Base-by-base conservation (phyloP, 352 stramenopile genomes). In the Phytopythium aichiense region DNA sequence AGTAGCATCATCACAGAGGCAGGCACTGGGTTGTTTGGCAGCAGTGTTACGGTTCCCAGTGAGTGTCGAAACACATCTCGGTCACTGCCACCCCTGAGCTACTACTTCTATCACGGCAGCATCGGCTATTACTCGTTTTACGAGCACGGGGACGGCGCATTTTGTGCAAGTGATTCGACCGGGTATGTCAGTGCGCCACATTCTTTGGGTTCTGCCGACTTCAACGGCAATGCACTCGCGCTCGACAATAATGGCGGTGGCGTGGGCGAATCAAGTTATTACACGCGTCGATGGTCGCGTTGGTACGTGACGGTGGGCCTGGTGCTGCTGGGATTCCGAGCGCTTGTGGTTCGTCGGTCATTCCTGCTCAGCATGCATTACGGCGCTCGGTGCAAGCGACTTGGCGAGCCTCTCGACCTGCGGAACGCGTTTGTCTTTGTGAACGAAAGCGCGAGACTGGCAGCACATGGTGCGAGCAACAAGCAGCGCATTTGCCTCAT, bases 391-490 rank as follows among this genome's bases (percentile, higher is more conserved):
- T 76, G 69, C 25, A 65, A 76, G n/a, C 55, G 59, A 2, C 56
- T 73, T 48, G 28, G 46, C 9, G 69, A 76, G 53, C 22, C 8
- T 2, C 49, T 73, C n/a, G 43, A 49, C 15, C 38, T 76, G 12
- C 66, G 72, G 33, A 64, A 66, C 50, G 69, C 66, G 11, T 58
- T 76, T 20, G 60, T 76, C 3, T 76, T 69, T 20, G 63, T 71
- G 51, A 63, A 76, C 60, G 66, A 76, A 54, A 73, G 59, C 13
- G 69, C 70, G 60, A 49, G 69, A 16, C 43, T 76, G 12, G 60
- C 63, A 33, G 60, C 69, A 0, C 69, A 73, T 25, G 63, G 69
- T 4, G 69, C 66, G 28, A 61, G 45, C 30, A 77, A 77, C 33
- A 66, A 64, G 20, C 67, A 77, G 18, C 67, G 67, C 20, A 1